Percentiles rank a stretch among this genome's conserved stretches.
These are phyloP conservation scores for Eucalyptus microcorys DNA, from an alignment of 345 rosid genomes.

Conservation along the genomic window DNA sequence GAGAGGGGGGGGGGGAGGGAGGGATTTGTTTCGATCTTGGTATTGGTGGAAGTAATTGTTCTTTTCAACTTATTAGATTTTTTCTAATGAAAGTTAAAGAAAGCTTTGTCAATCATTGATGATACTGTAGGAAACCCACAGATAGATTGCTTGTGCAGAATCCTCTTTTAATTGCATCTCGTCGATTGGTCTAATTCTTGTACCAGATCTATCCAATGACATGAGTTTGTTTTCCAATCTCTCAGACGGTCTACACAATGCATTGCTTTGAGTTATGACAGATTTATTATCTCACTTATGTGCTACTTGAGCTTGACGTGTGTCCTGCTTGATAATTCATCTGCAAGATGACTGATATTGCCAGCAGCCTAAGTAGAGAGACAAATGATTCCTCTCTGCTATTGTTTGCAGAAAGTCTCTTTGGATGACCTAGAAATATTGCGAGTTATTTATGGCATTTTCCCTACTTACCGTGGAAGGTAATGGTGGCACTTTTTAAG, in stretches of 20 bases:
- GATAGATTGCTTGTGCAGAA: neutral
- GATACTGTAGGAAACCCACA: neutral
- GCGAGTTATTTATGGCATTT: conserved; percentile 87
- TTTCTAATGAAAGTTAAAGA: neutral
- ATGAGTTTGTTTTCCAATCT: neutral
- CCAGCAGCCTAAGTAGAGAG: neutral
- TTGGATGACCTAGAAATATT: conserved; percentile 60
- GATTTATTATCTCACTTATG: neutral
- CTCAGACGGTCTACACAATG: neutral
- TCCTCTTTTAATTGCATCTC: neutral
- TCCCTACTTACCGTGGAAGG: conserved; percentile 86
- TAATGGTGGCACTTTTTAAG: neutral
- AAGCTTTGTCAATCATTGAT: neutral
- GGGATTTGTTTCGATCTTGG: neutral
- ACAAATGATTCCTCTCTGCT: neutral
- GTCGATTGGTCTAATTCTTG: neutral
- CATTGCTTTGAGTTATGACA: neutral
- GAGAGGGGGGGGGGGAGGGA: neutral
- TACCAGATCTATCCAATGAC: neutral
- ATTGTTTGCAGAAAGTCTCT: conserved; percentile 47
- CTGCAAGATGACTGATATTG: neutral
- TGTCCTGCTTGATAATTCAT: neutral
- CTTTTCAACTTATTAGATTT: neutral
- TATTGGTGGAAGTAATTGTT: neutral
- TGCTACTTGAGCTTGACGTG: neutral